Conservation (phyloP, 139 green algal species). For the Chloropicon primus region DNA sequence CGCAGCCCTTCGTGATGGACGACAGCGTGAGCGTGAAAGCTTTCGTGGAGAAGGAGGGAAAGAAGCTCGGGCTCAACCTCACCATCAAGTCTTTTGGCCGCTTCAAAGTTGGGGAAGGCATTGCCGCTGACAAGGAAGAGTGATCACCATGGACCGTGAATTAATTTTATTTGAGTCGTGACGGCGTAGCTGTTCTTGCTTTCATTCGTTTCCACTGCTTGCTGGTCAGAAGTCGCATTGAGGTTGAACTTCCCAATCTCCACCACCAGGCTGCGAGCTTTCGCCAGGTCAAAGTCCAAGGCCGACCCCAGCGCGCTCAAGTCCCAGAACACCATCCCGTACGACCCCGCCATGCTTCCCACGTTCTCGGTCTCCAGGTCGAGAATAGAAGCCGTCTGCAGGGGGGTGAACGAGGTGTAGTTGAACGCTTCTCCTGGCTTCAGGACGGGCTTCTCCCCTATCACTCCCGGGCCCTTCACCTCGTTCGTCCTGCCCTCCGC, state of each 20-base stretch:
- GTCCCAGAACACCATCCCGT: neutral
- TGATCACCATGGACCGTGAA: slow-evolving; percentile 17
- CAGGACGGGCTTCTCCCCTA: slow-evolving; percentile 62
- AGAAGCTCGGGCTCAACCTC: slow-evolving; percentile 11
- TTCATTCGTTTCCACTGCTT: neutral
- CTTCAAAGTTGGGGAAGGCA: slow-evolving; percentile 28
- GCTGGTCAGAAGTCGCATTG: too few species aligned
- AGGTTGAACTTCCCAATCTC: neutral
- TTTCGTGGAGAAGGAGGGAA: slow-evolving; percentile 13
- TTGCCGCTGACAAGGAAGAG: slow-evolving; percentile 24
- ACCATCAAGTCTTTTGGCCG: slow-evolving; percentile 15
- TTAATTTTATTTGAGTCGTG: neutral
- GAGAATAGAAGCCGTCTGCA: neutral
- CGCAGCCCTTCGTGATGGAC: slow-evolving; percentile 71
- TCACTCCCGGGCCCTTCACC: slow-evolving; percentile 52
- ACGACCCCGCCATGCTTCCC: neutral
- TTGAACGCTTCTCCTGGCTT: slow-evolving; percentile 42
- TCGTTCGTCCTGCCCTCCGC: slow-evolving; percentile 31
- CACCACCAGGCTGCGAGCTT: neutral
- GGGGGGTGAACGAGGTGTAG: slow-evolving; percentile 25
- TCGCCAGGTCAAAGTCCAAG: neutral
- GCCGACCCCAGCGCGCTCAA: too few species aligned
- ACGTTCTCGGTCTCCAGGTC: neutral
- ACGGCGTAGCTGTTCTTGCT: neutral
- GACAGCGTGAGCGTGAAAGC: slow-evolving; percentile 28